A percentile compares a stretch with the other conserved stretches of the same genome.
These are phyloP conservation scores for Boeremia exigua DNA, from an alignment of 2,329 filamentous ascomycete genomes.

Conservation along the genomic window DNA sequence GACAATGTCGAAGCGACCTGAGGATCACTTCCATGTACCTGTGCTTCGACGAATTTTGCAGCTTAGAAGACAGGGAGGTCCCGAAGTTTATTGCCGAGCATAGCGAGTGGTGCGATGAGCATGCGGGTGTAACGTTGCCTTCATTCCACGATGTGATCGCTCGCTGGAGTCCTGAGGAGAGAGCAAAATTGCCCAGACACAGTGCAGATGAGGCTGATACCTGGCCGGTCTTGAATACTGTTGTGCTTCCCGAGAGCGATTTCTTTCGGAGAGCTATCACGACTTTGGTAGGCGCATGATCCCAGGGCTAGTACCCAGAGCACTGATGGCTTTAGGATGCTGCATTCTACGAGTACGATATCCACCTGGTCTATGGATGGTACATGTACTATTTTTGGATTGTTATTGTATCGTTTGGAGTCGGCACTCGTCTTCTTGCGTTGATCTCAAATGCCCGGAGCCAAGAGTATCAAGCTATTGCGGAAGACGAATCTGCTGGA, in stretches of 20 bases:
- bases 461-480: slow-evolving; percentile 5
- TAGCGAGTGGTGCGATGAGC: slow-evolving; percentile 30
- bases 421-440: slow-evolving; percentile 28
- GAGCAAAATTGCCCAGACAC: slow-evolving; percentile 22
- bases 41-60: slow-evolving; percentile 37
- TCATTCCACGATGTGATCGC: slow-evolving; percentile 33
- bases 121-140: slow-evolving; percentile 32
- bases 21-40: slow-evolving; percentile 38
- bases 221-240: slow-evolving; percentile 22
- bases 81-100: slow-evolving; percentile 25
- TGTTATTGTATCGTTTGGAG: slow-evolving; percentile 32
- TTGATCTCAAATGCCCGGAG: slow-evolving; percentile 15
- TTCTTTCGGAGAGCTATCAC: slow-evolving; percentile 37
- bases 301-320: not conserved
- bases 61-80: slow-evolving; percentile 16
- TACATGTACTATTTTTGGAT: slow-evolving; percentile 45
- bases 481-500: not conserved
- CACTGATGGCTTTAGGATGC: slow-evolving; percentile 26
- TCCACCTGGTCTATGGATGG: slow-evolving; percentile 42
- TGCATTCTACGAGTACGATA: slow-evolving; percentile 34
- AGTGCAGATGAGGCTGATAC: slow-evolving; percentile 28
- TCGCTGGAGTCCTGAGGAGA: slow-evolving; percentile 28
- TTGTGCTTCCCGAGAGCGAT: slow-evolving; percentile 28
- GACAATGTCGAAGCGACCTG: slow-evolving; percentile 34
- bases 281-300: slow-evolving; percentile 31